A percentile compares a stretch with the other conserved stretches of the same genome.
phyloP scores from a whole-genome alignment of 192 early-diverging fungal species.

The Coemansia sp. region DNA sequence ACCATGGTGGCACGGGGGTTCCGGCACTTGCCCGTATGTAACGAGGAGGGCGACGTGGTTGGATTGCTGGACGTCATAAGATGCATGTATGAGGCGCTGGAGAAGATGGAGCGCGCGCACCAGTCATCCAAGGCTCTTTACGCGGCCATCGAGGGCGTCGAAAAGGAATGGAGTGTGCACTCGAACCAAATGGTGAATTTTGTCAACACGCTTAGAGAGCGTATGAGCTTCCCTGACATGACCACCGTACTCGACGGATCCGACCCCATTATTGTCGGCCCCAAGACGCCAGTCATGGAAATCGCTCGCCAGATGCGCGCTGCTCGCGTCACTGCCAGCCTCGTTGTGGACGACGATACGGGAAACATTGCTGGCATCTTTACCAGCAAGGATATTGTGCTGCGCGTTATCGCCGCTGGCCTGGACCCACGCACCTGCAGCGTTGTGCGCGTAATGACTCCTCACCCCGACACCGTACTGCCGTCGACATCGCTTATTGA shows the following conservation, averaged over 20 bases:
- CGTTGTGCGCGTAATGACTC: slow-evolving; percentile 97
- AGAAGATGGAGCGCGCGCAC: slow-evolving; percentile 82
- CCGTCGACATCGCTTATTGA: slow-evolving; percentile 73
- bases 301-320: slow-evolving; percentile 73
- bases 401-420: slow-evolving; percentile 83
- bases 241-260: slow-evolving; percentile 72
- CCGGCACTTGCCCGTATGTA: slow-evolving; percentile 81
- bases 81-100: slow-evolving; percentile 79
- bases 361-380: slow-evolving; percentile 83
- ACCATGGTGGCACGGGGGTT: slow-evolving; percentile 80
- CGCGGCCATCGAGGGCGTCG: slow-evolving; percentile 75
- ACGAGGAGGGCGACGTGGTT: slow-evolving; percentile 82
- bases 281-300: slow-evolving; percentile 66
- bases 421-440: slow-evolving; percentile 85
- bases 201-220: slow-evolving; percentile 70
- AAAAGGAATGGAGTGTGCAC: slow-evolving; percentile 74
- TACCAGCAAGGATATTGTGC: slow-evolving; percentile 86
- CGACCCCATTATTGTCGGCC: slow-evolving; percentile 60
- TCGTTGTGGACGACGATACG: slow-evolving; percentile 65
- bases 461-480: slow-evolving; percentile 76
- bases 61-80: slow-evolving; percentile 83
- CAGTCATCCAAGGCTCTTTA: slow-evolving; percentile 77
- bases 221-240: slow-evolving; percentile 91
- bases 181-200: slow-evolving; percentile 68
- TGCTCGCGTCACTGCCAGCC: slow-evolving; percentile 68